These are phyloP conservation scores for Hippophae rhamnoides DNA, from an alignment of 306 rosid species.

Conservation along the genomic window DNA sequence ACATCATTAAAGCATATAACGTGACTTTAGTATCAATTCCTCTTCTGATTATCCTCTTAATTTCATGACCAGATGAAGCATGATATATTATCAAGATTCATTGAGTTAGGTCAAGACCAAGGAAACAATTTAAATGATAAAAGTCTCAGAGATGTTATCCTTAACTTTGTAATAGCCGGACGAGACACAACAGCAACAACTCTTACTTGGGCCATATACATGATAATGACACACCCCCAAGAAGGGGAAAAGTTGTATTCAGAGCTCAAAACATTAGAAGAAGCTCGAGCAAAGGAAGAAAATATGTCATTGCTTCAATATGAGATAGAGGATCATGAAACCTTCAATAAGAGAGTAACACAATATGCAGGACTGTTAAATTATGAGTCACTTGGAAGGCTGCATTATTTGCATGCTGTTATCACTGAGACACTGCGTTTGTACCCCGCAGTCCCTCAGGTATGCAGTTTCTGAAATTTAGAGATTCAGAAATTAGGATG, in stretches of 20 bases:
- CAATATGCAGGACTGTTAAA: constrained; percentile 51
- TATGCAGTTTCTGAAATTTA: constrained; percentile 12
- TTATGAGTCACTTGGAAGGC: constrained; percentile 56
- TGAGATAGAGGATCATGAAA: constrained; percentile 40
- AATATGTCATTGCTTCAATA: constrained; percentile 30
- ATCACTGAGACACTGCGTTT: constrained; percentile 84
- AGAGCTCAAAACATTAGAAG: constrained; percentile 63
- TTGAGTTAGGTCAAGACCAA: constrained; percentile 47
- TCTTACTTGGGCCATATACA: constrained; percentile 85
- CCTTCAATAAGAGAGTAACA: constrained; percentile 46
- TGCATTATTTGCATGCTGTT: constrained; percentile 76
- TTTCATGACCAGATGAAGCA: constrained; percentile 55
- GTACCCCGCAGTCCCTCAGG: constrained; percentile 98
- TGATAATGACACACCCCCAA: constrained; percentile 58
- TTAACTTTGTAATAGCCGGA: constrained; percentile 97
- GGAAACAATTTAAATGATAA: constrained; percentile 50
- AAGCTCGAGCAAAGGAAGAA: constrained; percentile 51
- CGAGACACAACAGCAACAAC: constrained; percentile 92
- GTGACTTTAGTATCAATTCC: not conserved
- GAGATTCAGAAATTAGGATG: not conserved
- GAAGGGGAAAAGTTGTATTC: constrained; percentile 63
- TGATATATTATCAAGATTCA: constrained; percentile 84
- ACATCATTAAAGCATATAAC: too few species aligned
- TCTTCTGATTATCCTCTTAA: not conserved
- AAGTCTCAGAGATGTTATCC: constrained; percentile 73